Percentiles rank a stretch among this genome's conserved stretches.
Conservation (phyloP, 2,329 filamentous ascomycete genomes). For the Helminthosporium solani region DNA sequence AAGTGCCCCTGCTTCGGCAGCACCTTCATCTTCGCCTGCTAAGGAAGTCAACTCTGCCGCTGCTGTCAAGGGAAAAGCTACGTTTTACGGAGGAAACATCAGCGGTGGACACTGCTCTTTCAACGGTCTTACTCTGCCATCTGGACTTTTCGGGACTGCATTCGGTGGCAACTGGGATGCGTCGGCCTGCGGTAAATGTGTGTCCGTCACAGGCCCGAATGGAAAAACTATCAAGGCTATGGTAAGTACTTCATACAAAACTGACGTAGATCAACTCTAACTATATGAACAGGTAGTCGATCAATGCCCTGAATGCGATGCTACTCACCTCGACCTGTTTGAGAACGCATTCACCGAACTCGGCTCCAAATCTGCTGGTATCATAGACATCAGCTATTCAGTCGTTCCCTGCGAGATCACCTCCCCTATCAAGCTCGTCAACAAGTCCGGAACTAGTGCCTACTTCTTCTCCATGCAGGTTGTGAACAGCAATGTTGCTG, state of each 20-base stretch:
- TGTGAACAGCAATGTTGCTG: conserved; percentile 60
- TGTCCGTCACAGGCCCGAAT: conserved; percentile 58
- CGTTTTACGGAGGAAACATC: conserved; percentile 45
- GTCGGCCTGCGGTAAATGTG: conserved; percentile 61
- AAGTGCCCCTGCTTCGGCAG: conserved; percentile 11
- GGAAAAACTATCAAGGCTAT: conserved; percentile 64
- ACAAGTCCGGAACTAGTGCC: conserved; percentile 54
- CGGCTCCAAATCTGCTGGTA: conserved; percentile 47
- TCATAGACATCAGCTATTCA: conserved; percentile 54
- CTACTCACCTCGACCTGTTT: conserved; percentile 59
- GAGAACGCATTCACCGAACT: conserved; percentile 52
- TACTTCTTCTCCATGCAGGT: conserved; percentile 66
- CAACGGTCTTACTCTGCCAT: conserved; percentile 61
- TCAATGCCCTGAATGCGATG: conserved; percentile 57
- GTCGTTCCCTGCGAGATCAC: conserved; percentile 55
- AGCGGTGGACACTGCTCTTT: conserved; percentile 65
- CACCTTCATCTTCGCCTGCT: conserved; percentile 6
- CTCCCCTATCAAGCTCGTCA: conserved; percentile 52
- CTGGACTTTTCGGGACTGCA: conserved; percentile 61
- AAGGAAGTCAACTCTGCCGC: background rate
- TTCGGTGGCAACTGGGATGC: conserved; percentile 62
- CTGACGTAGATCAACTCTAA: background rate
- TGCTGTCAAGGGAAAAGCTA: conserved; percentile 30
- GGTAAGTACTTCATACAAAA: conserved; percentile 46
- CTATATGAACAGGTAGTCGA: conserved; percentile 51